Conservation (phyloP, 2,329 filamentous ascomycete species). For the Clarireedia sp. region DNA sequence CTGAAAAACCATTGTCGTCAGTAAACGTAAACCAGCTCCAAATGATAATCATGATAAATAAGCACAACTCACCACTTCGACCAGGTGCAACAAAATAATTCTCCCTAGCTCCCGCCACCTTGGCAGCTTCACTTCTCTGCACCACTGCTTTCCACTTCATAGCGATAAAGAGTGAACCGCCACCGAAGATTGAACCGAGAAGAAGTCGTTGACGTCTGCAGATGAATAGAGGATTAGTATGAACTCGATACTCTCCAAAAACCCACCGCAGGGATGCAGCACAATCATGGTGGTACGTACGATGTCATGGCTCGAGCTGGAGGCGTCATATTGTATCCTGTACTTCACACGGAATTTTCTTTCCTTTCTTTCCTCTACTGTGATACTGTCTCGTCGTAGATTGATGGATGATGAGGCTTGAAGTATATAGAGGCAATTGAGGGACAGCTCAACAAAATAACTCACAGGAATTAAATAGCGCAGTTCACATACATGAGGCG, state of each 20-base stretch:
- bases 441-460: neutral
- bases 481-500: neutral
- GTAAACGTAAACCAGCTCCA: neutral
- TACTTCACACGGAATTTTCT: neutral
- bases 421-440: neutral
- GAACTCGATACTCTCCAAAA: neutral
- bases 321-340: slow-evolving; percentile 1
- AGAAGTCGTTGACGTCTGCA: slow-evolving; percentile 24
- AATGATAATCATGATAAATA: neutral
- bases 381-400: neutral
- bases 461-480: neutral
- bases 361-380: neutral
- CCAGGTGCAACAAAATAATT: slow-evolving; percentile 26
- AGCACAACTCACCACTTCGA: slow-evolving; percentile 25
- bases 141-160: slow-evolving; percentile 29
- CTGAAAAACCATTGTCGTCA: neutral
- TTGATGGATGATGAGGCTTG: neutral
- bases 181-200: slow-evolving; percentile 23
- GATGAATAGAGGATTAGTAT: slow-evolving; percentile 8
- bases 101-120: slow-evolving; percentile 23
- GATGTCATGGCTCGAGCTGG: slow-evolving; percentile 7
- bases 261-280: too few species aligned
- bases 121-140: slow-evolving; percentile 27
- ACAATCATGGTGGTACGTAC: neutral
- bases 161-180: slow-evolving; percentile 23